Evolutionary conservation across 140 eudicot species (phyloP).

Genomic region (Erigeron philadelphicus): DNA sequence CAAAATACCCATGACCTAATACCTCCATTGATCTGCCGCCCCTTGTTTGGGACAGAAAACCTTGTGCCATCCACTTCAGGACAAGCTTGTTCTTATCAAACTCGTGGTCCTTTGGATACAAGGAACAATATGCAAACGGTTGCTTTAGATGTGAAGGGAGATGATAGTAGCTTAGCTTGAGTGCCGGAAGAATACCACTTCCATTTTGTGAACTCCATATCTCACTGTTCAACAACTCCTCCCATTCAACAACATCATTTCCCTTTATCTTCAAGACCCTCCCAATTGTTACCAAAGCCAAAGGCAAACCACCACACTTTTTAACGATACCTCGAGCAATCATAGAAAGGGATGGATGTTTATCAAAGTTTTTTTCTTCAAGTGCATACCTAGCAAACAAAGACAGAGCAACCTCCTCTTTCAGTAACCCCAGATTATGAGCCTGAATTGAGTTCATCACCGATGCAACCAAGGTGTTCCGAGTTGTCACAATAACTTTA

Average conservation of each 20-base stretch:
- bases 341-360: no score
- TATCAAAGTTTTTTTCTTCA: no score
- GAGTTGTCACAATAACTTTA: no score
- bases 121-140: not conserved
- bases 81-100: not conserved
- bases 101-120: not conserved
- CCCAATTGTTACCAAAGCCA: not conserved
- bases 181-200: not conserved
- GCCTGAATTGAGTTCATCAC: no score
- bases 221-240: not conserved
- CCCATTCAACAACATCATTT: not conserved
- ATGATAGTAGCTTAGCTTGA: not conserved
- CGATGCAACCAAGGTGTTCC: no score
- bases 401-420: no score
- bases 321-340: not conserved
- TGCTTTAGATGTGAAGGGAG: not conserved
- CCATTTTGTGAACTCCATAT: not conserved
- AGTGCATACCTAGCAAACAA: no score
- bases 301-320: not conserved
- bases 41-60: not conserved
- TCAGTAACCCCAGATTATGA: no score
- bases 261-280: not conserved
- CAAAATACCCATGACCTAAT: not conserved
- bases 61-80: not conserved
- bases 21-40: not conserved